Base-by-base conservation (phyloP, 305 asterid species). In the Rubia peregrina region DNA sequence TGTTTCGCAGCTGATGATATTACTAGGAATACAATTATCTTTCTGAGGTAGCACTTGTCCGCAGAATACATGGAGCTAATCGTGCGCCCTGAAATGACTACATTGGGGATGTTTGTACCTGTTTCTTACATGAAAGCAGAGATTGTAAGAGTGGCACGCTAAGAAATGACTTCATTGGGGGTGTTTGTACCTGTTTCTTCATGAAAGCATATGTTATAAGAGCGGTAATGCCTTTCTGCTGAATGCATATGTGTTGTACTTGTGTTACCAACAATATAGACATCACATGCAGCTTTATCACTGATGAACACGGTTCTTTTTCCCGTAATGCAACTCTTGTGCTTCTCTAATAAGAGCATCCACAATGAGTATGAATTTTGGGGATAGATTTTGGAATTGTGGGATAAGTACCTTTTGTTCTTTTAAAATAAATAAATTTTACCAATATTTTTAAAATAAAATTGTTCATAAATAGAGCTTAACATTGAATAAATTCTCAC, bases 1-100 rank as follows among this genome's bases (percentile, higher is more conserved):
- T 42, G 67, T 93, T 60, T 87, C 96, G 33, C 98, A 89, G 76
- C 88, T 92, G 67, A 92, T 92, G 97, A 82, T 78, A 10, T 84
- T 92, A 73, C 90, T 92, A 38, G 93, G 93, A 75, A 75, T 90
- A 1, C 61, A 59, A 0, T 93, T 90, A 9, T 78, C 87, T 0
- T 92, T 92, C 77, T 90, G 74, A 79, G 38, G 79, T 9, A 3
- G 7, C 65, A 0, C 24, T 4, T 21, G 9, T 66, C 55, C 8
- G 60, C 24, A 1, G 60, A 53, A n/a, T 19, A 40, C 33, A 13
- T 5, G 21, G 11, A 1, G n/a, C 0, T 7, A 71, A 30, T 16
- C 0, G 22, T 5, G 36, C 33, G 6, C 24, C 53, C 5, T 5
- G 9, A 51, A 30, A 64, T 49, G 30, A 6, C 38, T 7, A 72